phyloP scores from a whole-genome alignment of 768 basidiomycete genomes.

The Mycena polygramma region DNA sequence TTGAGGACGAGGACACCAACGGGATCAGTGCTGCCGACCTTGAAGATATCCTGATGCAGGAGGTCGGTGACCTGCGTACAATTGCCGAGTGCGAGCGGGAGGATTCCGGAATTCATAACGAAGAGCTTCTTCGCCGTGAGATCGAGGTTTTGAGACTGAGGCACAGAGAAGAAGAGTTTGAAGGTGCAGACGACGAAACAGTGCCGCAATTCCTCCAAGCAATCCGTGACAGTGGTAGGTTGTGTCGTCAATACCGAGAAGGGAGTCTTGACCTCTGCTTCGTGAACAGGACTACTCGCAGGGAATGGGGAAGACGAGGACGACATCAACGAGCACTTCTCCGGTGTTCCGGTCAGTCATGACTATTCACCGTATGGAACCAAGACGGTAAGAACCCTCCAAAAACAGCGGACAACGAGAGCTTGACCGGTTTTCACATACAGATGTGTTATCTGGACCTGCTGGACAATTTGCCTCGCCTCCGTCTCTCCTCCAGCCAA shows the following conservation, averaged over 20 bases:
- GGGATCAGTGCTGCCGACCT: conserved; percentile 7
- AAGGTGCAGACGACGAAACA: conserved; percentile 26
- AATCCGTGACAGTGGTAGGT: background rate
- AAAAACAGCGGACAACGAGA: no score
- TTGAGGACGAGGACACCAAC: conserved; percentile 21
- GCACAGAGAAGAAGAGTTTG: conserved; percentile 15
- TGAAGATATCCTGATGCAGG: conserved; percentile 13
- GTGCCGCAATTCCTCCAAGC: background rate
- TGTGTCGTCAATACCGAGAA: no score
- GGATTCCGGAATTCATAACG: background rate
- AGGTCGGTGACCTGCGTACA: background rate
- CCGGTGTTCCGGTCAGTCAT: conserved; percentile 1
- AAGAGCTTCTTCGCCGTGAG: background rate
- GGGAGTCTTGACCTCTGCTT: background rate
- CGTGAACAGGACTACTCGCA: background rate
- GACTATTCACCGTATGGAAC: conserved; percentile 25
- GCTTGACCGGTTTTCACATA: no score
- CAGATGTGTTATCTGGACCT: conserved; percentile 21
- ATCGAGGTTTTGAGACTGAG: background rate
- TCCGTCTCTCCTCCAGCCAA: conserved; percentile 36
- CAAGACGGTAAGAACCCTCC: background rate
- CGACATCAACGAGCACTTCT: conserved; percentile 1
- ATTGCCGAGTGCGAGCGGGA: background rate
- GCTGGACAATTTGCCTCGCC: conserved; percentile 38
- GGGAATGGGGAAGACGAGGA: conserved; percentile 8